Percentiles rank a stretch among this genome's conserved stretches.
phyloP scores from a whole-genome alignment of 306 rosid genomes.

The Luffa acutangula region DNA sequence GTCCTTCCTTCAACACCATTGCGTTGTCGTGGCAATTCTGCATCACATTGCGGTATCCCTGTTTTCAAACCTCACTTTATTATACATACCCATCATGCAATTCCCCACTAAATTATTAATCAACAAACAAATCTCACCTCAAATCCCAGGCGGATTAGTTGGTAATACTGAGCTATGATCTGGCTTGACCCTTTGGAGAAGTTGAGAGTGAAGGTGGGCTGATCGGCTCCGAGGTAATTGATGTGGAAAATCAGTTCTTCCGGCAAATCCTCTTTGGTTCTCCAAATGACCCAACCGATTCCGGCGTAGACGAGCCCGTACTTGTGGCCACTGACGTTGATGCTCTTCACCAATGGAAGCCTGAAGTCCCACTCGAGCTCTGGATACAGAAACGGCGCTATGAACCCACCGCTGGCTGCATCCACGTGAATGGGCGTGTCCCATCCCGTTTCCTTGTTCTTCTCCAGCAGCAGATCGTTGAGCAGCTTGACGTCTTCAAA shows the following conservation, averaged over 20 bases:
- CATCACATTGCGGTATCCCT: slow-evolving; percentile 12
- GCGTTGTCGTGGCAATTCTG: slow-evolving; percentile 11
- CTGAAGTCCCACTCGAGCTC: slow-evolving; percentile 10
- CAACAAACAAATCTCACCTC: not conserved
- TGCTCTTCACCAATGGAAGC: slow-evolving; percentile 11
- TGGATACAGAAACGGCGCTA: slow-evolving; percentile 12
- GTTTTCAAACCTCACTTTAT: no score
- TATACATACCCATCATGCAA: no score
- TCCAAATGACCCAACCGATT: slow-evolving; percentile 10
- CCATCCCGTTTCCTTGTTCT: slow-evolving; percentile 9
- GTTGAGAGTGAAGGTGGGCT: not conserved
- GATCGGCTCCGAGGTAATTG: not conserved
- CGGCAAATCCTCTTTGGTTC: not conserved
- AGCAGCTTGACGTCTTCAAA: slow-evolving; percentile 4
- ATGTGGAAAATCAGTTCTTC: slow-evolving; percentile 1
- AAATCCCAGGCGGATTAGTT: slow-evolving; percentile 6
- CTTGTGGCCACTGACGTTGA: slow-evolving; percentile 10
- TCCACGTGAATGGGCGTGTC: slow-evolving; percentile 10
- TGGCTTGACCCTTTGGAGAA: slow-evolving; percentile 9
- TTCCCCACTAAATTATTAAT: no score
- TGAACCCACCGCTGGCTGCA: slow-evolving; percentile 6
- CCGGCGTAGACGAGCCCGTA: slow-evolving; percentile 10
- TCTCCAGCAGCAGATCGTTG: not conserved
- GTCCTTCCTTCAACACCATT: slow-evolving; percentile 1
- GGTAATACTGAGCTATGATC: slow-evolving; percentile 6